These are phyloP conservation scores for Forsythia suspensa DNA, from an alignment of 257 asterid genomes.

Conservation along the genomic window DNA sequence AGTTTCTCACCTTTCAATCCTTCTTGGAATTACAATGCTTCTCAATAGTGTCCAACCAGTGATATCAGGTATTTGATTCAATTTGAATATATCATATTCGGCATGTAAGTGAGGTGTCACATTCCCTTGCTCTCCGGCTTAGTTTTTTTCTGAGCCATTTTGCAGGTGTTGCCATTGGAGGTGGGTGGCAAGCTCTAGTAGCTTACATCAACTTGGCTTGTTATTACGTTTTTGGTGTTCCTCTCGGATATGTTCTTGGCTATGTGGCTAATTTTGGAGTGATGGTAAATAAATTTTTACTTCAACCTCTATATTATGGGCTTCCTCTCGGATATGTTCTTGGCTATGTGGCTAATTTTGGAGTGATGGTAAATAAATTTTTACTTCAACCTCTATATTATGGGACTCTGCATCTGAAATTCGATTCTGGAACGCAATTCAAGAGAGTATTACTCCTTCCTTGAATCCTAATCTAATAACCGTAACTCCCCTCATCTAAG, in stretches of 20 bases:
- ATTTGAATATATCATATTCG: neutral
- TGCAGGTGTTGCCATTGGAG: slow-evolving; percentile 84
- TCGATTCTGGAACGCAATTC: neutral
- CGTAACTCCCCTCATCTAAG: neutral
- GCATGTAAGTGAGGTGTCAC: neutral
- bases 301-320: neutral
- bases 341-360: no score
- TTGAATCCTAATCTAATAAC: neutral
- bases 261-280: slow-evolving; percentile 41
- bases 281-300: slow-evolving; percentile 23
- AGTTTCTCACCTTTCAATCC: slow-evolving; percentile 51
- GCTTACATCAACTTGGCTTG: slow-evolving; percentile 78
- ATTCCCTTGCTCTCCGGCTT: neutral
- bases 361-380: no score
- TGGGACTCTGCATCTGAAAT: neutral
- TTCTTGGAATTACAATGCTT: slow-evolving; percentile 61
- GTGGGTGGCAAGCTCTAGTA: slow-evolving; percentile 58
- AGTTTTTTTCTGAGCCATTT: neutral
- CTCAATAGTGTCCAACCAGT: slow-evolving; percentile 65
- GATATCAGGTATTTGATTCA: slow-evolving; percentile 40
- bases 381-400: no score
- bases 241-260: slow-evolving; percentile 47
- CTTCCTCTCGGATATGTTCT: no score
- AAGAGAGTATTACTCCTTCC: neutral
- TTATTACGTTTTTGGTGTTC: slow-evolving; percentile 49